Base-by-base conservation (phyloP, 1,284 basidiomycete species). In the Caloboletus inedulis region DNA sequence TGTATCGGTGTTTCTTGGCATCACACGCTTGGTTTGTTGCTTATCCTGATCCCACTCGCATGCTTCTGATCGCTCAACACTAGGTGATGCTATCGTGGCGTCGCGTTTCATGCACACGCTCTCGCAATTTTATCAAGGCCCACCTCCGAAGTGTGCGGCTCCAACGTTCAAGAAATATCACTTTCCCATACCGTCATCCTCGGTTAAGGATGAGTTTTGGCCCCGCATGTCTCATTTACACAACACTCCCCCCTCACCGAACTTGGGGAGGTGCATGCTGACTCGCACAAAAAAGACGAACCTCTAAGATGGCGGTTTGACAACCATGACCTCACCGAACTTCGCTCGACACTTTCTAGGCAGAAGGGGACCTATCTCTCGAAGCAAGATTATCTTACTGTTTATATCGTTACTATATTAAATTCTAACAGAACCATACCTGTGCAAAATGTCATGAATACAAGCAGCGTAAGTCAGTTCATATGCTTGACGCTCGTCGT, bases 1-100 rank as follows among this genome's bases (percentile, higher is more conserved):
- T 55, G 55, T 16, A 54, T 71, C 13, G 70, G 66, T 14, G 54
- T 68, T 5, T 60, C 62, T 5, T 72, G 69, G 70, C 58, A 70
- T 42, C 70, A 71, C 52, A 56, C 46, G 10, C 46, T 58, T 19
- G 54, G 53, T 62, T 30, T 3, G 44, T 21, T 29, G 1, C 25
- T 9, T 14, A n/a, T 13, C 23, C 19, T 1, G 39, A 21, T 31
- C 7, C 1, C 16, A 19, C 35, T 12, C 10, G 5, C 14, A 30
- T 13, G 0, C 40, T 53, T 7, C 58, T 23, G 23, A 23, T 23
- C 23, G 23, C 23, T 23, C 23, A 23, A 23, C 23, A 5, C 23
- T 23, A 23, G 23, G 23, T 23, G 23, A 23, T 23, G 23, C 3
- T 3, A 23, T 23, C 23, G 23, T 23, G 23, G 3, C 5, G 23